Base-by-base conservation (phyloP, 75 land plant species). In the Pinus taeda region DNA sequence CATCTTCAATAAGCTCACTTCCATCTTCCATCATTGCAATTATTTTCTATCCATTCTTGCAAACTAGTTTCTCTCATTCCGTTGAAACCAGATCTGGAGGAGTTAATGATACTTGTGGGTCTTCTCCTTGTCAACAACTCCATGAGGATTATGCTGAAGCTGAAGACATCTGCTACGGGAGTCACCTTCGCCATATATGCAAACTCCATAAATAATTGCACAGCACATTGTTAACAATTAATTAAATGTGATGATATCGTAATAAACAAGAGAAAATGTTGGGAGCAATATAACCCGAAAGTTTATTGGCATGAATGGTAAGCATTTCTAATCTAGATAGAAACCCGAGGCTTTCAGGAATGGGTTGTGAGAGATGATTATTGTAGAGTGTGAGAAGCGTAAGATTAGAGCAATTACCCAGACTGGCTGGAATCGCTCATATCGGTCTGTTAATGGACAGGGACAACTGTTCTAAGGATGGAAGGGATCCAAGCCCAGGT, bases 141-240 rank as follows among this genome's bases (percentile, higher is more conserved):
- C 86, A 90, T 83, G 29, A 88, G 39, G 4, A 88, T 57, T 7
- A 85, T 63, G 4, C 92, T 90, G 60, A 85, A 88, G 83, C 90
- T 90, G 88, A 88, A 90, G 9, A 90, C 83, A 74, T 90, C 90
- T 1, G 78, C 85, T 70, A 83, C 87, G 3, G 92, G 79, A 1
- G 85, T 81, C 30, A 86, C 81, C 30, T 59, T 83, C 60, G 83
- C 76, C 84, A 84, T 90, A 66, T 90, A 90, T 37, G 92, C 88
- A 73, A 85, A 82, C 37, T 86, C 88, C 86, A 78, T 53, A 57
- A n/a, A 60, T 7, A 12, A 7, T 6, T 20, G 26, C 18, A 37
- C 17, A 17, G 8, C 17, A 69, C 4, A 8, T 37, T 17, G 11
- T 8, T 33, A 14, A 33, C n/a, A 69, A 60, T 17, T 15, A 20